phyloP scores from a whole-genome alignment of 345 rosid species.

The Capsella bursapastoris region DNA sequence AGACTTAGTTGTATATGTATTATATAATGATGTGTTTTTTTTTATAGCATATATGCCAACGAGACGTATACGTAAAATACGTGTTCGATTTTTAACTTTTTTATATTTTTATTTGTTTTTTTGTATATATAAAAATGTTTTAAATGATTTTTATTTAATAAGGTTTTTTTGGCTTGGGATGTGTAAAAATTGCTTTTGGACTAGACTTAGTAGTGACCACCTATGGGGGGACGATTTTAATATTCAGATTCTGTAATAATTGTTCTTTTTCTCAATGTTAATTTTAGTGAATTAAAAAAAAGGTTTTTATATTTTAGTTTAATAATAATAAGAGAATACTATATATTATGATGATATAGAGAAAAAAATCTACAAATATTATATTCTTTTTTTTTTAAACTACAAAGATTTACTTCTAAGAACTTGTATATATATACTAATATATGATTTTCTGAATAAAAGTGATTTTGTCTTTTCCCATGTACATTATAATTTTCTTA shows the following conservation, averaged over 20 bases:
- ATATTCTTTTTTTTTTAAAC: neutral
- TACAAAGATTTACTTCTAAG: neutral
- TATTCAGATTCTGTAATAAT: constrained; percentile 26
- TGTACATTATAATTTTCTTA: neutral
- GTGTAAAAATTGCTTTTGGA: constrained; percentile 13
- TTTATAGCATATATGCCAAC: constrained; percentile 40
- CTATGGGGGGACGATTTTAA: constrained; percentile 20
- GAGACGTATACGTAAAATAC: constrained; percentile 44
- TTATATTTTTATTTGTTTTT: neutral
- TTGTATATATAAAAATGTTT: neutral
- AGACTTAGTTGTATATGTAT: constrained; percentile 3
- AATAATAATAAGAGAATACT: no score
- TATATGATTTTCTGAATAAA: neutral
- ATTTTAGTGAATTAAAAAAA: neutral
- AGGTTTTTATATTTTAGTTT: neutral
- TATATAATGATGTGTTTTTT: neutral
- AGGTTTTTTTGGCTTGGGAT: constrained; percentile 35
- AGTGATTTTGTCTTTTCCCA: neutral
- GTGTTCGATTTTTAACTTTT: constrained; percentile 38
- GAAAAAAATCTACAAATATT: neutral
- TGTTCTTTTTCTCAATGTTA: neutral
- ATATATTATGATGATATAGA: no score
- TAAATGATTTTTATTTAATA: constrained; percentile 17
- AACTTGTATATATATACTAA: neutral
- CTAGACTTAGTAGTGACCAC: constrained; percentile 24